Base-by-base conservation (phyloP, 352 stramenopile species). In the Plasmopara halstedii region DNA sequence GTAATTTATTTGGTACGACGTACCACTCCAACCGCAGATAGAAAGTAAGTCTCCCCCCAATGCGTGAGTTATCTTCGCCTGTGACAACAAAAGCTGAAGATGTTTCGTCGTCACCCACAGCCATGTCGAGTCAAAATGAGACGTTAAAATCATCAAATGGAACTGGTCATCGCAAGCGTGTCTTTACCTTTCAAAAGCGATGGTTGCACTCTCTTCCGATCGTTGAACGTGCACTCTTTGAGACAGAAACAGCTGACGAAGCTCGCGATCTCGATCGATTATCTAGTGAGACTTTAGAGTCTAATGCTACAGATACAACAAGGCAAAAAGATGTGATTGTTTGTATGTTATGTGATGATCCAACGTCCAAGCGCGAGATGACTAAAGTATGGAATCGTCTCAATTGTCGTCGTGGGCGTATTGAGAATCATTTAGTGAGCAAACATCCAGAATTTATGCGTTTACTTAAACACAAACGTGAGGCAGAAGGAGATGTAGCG, bases 391-490 rank as follows among this genome's bases (percentile, higher is more conserved):
- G 77, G 77, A 84, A 67, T 27, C 77, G 74, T 14, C 32, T 80
- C 18, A 88, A 88, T 49, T 86, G 73, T 34, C 77, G 77, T 5
- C 77, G 77, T 20, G 77, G 77, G 1, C 71, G 77, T 20, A 88
- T 88, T 36, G 77, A 88, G 58, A 88, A 83, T 46, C 77, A 88
- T 33, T 50, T 88, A 38, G 70, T 73, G 61, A 88, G 74, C 49
- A 88, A 88, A 39, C 77, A 88, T 46, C 77, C 77, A 4, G 73
- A 88, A 52, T 86, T 86, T 46, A 88, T 88, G 77, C 53, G 80
- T 35, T 46, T 88, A 40, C 64, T 88, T 33, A 83, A 83, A 48
- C 61, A 86, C 46, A 88, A 88, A 53, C 73, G 70, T n/a, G 77
- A 86, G 29, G 47, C 72, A 0, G 73, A 88, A 56, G 74, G 72